phyloP scores from a whole-genome alignment of 805 yeast species.

The Ogataea dorogensis region DNA sequence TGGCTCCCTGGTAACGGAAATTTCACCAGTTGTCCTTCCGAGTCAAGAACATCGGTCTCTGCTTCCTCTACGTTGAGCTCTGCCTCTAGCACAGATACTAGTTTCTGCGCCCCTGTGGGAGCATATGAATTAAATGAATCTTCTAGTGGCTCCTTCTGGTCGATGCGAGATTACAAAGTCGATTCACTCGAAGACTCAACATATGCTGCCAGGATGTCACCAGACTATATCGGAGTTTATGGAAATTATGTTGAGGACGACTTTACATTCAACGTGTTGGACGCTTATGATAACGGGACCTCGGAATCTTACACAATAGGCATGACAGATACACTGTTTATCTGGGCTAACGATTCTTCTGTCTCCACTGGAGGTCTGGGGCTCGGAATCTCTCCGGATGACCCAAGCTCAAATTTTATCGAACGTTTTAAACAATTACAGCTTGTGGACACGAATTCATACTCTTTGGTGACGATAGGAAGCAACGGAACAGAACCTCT shows the following conservation, averaged over 20 bases:
- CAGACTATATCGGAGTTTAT: constrained; percentile 23
- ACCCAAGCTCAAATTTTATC: constrained; percentile 33
- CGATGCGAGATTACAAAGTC: not conserved
- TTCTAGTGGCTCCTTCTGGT: constrained; percentile 15
- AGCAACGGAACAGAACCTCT: constrained; percentile 30
- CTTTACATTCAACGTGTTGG: constrained; percentile 16
- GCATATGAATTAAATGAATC: constrained; percentile 26
- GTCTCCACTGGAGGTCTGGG: constrained; percentile 46
- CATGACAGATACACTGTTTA: constrained; percentile 34
- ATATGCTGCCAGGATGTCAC: constrained; percentile 9
- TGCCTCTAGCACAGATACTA: constrained; percentile 3
- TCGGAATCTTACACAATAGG: constrained; percentile 9
- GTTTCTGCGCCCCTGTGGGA: constrained; percentile 28
- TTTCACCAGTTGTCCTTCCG: constrained; percentile 23
- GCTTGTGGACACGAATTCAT: constrained; percentile 39
- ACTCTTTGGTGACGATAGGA: constrained; percentile 41
- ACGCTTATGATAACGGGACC: constrained; percentile 11
- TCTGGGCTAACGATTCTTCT: constrained; percentile 37
- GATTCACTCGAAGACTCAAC: constrained; percentile 15
- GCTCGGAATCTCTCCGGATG: constrained; percentile 35
- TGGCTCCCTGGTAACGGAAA: constrained; percentile 31
- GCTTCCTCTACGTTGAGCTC: not conserved
- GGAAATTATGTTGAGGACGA: constrained; percentile 30
- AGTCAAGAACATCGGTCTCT: not conserved
- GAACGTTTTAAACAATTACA: constrained; percentile 31